Evolutionary conservation across 2,329 filamentous ascomycete species (phyloP).

Genomic region (Parasarocladium wereldwijsianum): DNA sequence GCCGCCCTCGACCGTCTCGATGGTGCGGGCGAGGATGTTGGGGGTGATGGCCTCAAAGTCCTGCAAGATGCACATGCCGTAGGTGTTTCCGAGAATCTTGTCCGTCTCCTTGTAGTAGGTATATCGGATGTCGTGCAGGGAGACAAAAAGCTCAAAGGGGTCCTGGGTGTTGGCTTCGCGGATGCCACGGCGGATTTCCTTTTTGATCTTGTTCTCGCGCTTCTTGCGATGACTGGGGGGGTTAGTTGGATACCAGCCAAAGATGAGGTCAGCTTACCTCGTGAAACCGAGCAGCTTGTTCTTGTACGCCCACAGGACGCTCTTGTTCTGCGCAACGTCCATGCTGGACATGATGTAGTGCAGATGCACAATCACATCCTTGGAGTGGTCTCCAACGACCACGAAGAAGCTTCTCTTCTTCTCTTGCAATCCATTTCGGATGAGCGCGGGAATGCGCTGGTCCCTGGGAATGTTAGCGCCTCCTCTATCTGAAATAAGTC

Average conservation of each 20-base stretch:
- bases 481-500: not conserved
- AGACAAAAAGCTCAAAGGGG: constrained; percentile 93
- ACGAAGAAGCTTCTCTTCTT: constrained; percentile 99
- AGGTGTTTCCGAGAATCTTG: constrained; percentile 95
- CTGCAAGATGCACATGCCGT: constrained; percentile 95
- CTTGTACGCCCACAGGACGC: constrained; percentile 96
- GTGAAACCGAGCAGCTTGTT: constrained; percentile 92
- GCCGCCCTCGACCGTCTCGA: constrained; percentile 95
- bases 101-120: constrained; percentile 99
- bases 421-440: constrained; percentile 81
- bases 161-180: constrained; percentile 87
- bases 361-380: constrained; percentile 88
- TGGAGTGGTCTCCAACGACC: constrained; percentile 78
- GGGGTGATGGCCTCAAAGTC: constrained; percentile 97
- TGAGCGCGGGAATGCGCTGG: constrained; percentile 78
- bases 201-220: constrained; percentile 95
- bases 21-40: constrained; percentile 86
- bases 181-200: constrained; percentile 89
- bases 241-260: constrained; percentile 4
- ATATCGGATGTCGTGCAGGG: constrained; percentile 93
- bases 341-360: constrained; percentile 87
- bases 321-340: constrained; percentile 82
- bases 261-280: constrained; percentile 28
- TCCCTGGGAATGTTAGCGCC: constrained; percentile 42
- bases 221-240: constrained; percentile 76